Percentiles rank a stretch among this genome's conserved stretches.
These are phyloP conservation scores for Olyra latifolia DNA, from an alignment of 176 grass and related monocot genomes.

Conservation along the genomic window DNA sequence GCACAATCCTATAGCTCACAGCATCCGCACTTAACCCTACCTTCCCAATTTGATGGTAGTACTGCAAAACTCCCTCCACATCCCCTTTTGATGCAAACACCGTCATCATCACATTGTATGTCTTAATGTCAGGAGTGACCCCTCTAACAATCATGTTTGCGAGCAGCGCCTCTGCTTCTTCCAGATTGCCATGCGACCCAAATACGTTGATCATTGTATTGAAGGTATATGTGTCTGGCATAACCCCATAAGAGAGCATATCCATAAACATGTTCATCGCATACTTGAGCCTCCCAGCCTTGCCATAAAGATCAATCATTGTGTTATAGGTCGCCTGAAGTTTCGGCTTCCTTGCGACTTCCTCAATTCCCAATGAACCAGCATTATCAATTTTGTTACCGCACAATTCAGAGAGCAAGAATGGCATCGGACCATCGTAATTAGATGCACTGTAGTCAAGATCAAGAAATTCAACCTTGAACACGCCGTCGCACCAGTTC, in stretches of 20 bases:
- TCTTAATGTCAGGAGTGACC: conserved; percentile 51
- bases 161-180: conserved; percentile 50
- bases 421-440: conserved; percentile 40
- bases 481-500: conserved; percentile 57
- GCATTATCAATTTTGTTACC: conserved; percentile 10
- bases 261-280: conserved; percentile 50
- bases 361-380: neutral
- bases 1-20: conserved; percentile 68
- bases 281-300: conserved; percentile 52
- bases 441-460: conserved; percentile 35
- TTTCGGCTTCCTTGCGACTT: conserved; percentile 36
- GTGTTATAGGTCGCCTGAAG: conserved; percentile 62
- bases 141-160: conserved; percentile 53
- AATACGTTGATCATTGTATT: conserved; percentile 63
- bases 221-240: conserved; percentile 56
- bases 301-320: conserved; percentile 71
- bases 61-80: conserved; percentile 44
- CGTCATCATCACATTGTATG: conserved; percentile 63
- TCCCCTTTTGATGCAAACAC: conserved; percentile 51
- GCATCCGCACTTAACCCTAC: conserved; percentile 39
- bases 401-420: conserved; percentile 50
- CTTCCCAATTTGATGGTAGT: conserved; percentile 43
- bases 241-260: conserved; percentile 47
- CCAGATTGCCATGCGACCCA: conserved; percentile 30
- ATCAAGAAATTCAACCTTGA: conserved; percentile 55